These are phyloP conservation scores for Kuraishia hungarica DNA, from an alignment of 805 yeast genomes.

Conservation along the genomic window DNA sequence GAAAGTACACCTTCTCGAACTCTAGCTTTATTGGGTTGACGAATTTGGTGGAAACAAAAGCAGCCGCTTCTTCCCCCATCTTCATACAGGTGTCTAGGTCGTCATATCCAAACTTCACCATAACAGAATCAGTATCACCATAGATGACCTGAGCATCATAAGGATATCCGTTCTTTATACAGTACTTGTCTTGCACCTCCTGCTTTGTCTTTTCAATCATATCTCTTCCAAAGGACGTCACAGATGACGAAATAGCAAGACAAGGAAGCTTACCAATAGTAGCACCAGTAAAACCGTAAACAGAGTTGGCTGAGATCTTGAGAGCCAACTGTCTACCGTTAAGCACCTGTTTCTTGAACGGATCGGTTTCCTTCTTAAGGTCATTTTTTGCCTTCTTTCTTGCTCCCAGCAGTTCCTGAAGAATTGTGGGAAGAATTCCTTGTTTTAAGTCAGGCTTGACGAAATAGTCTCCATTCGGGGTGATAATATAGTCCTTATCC, in stretches of 20 bases:
- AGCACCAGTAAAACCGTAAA: constrained; percentile 98
- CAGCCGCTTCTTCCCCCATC: constrained; percentile 93
- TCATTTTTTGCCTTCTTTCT: constrained; percentile 91
- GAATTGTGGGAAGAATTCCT: constrained; percentile 88
- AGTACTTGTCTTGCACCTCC: constrained; percentile 74
- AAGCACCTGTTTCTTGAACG: constrained; percentile 85
- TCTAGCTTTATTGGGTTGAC: constrained; percentile 86
- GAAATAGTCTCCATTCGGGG: constrained; percentile 92
- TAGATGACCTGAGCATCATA: constrained; percentile 86
- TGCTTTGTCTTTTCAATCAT: constrained; percentile 92
- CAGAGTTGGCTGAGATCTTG: constrained; percentile 96
- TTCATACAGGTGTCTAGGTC: constrained; percentile 83
- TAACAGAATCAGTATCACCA: constrained; percentile 99
- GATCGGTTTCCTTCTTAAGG: constrained; percentile 86
- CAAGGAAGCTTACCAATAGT: constrained; percentile 97
- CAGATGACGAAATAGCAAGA: constrained; percentile 90
- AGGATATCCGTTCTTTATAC: constrained; percentile 74
- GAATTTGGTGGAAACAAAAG: constrained; percentile 69
- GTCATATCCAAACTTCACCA: constrained; percentile 89
- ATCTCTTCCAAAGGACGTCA: constrained; percentile 90
- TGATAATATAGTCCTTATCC: constrained; percentile 69
- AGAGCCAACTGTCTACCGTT: constrained; percentile 97
- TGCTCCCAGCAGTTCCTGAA: constrained; percentile 81
- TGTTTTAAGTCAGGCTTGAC: constrained; percentile 61
- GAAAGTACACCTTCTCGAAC: constrained; percentile 94